These are phyloP conservation scores for Lentinula edodes DNA, from an alignment of 768 basidiomycete genomes.

Conservation along the genomic window DNA sequence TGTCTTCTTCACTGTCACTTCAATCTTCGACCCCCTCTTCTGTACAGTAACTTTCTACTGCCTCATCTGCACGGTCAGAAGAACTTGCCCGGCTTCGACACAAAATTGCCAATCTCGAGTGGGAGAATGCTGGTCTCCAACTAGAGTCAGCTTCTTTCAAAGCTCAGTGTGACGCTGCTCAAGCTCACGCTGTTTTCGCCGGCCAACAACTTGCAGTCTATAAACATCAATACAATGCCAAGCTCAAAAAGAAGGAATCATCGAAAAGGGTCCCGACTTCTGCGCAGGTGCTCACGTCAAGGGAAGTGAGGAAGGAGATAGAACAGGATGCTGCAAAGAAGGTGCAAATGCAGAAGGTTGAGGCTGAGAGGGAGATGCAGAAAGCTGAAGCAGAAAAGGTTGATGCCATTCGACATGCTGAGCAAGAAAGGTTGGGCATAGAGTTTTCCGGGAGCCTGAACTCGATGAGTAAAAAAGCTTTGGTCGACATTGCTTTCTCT, in stretches of 20 bases:
- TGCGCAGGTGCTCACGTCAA: not conserved
- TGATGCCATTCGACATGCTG: not conserved
- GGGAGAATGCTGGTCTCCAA: not conserved
- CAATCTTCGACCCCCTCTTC: too few species aligned
- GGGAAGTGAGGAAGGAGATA: not conserved
- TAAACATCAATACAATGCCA: not conserved
- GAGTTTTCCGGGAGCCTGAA: not conserved
- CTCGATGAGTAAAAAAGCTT: not conserved
- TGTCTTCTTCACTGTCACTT: too few species aligned
- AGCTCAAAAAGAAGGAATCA: not conserved
- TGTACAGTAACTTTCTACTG: too few species aligned
- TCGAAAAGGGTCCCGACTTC: not conserved
- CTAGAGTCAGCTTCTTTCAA: not conserved
- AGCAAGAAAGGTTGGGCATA: not conserved
- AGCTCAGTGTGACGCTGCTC: not conserved
- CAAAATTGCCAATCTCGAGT: not conserved
- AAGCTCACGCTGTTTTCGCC: not conserved
- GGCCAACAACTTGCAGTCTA: not conserved
- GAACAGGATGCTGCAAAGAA: not conserved
- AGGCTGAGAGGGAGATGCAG: not conserved
- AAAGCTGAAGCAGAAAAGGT: not conserved
- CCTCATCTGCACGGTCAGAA: too few species aligned
- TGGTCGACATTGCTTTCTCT: not conserved
- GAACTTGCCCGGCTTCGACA: too few species aligned
- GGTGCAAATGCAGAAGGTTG: not conserved